Conservation (phyloP, 2,329 filamentous ascomycete genomes). For the Epichloe gansuensis region DNA sequence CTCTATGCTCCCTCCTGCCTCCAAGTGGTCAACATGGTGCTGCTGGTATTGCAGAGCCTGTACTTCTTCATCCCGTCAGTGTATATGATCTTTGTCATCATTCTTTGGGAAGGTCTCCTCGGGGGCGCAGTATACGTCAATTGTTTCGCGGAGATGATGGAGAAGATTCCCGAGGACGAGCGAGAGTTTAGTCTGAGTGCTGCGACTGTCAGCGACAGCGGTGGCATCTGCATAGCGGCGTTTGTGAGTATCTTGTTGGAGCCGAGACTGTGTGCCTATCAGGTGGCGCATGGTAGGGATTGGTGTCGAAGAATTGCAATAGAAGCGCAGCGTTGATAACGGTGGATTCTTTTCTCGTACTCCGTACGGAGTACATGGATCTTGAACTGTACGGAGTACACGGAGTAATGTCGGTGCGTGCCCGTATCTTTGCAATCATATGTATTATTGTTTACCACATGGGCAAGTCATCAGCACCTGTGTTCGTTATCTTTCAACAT, state of each 20-base stretch:
- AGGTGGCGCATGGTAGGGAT: constrained; percentile 66
- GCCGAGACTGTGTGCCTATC: constrained; percentile 68
- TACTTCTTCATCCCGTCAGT: constrained; percentile 73
- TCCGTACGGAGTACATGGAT: neutral
- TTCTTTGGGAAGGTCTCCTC: constrained; percentile 90
- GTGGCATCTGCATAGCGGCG: constrained; percentile 77
- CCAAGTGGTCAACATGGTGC: constrained; percentile 62
- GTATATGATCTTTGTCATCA: constrained; percentile 69
- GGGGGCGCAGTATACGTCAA: constrained; percentile 92
- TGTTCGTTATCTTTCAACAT: constrained; percentile 10
- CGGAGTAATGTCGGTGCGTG: neutral
- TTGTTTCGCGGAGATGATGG: constrained; percentile 88
- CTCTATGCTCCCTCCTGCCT: constrained; percentile 75
- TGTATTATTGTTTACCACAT: too few species aligned
- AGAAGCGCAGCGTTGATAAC: constrained; percentile 17
- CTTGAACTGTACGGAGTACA: too few species aligned
- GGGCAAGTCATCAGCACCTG: too few species aligned
- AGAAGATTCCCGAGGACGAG: constrained; percentile 62
- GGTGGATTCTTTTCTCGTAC: neutral
- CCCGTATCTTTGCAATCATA: too few species aligned
- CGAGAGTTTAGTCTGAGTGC: constrained; percentile 85
- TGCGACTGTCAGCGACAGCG: constrained; percentile 85
- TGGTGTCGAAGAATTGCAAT: constrained; percentile 48
- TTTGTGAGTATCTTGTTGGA: constrained; percentile 76
- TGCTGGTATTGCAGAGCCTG: constrained; percentile 66